Base-by-base conservation (phyloP, 139 green algal genomes). In the Coccomyxa sp. region DNA sequence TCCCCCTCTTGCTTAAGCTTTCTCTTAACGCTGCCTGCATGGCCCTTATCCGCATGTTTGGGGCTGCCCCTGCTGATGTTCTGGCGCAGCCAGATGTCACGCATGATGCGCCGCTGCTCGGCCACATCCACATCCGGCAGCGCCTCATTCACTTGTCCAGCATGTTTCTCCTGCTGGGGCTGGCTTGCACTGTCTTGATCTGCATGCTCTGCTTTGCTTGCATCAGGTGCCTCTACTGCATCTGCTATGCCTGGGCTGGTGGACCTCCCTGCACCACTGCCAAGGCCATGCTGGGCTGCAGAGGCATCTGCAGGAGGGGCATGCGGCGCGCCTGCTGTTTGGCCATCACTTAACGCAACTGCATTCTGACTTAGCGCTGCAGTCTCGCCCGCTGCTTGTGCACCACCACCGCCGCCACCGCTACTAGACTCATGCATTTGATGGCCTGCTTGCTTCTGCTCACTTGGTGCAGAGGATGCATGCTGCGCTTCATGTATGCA, bases 51-150 rank as follows among this genome's bases (percentile, higher is more conserved):
- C 31, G 68, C 54, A 33, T 18, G 37, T 37, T 9, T 29, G 44
- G 0, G 41, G n/a, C 68, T 81, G 50, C 37, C 27, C 33, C 24
- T 70, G n/a, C 50, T 36, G 35, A 37, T 36, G 41, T 64, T 81
- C 31, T 27, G 73, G 55, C 69, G 27, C 68, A 83, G 39, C 58
- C 73, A 75, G 6, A 83, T 68, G 10, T 83, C 79, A 73, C 79
- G 79, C 75, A 84, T 40, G 39, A 84, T 84, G 39, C 75, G 80
- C 50, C 69, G 68, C 54, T 84, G 80, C 80, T 84, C 80, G 36
- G 44, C 80, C 39, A 84, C 24, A 69, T 84, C 69, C 10, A 84
- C 31, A 10, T 33, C n/a, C 6, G 16, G 34, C 7, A 73, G 18
- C 29, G 38, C n/a, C 29, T 14, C 16, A 29, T 0, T 39, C 50